Percentiles rank a stretch among this genome's conserved stretches.
phyloP scores from a whole-genome alignment of 306 rosid genomes.

The Cicer bijugum region DNA sequence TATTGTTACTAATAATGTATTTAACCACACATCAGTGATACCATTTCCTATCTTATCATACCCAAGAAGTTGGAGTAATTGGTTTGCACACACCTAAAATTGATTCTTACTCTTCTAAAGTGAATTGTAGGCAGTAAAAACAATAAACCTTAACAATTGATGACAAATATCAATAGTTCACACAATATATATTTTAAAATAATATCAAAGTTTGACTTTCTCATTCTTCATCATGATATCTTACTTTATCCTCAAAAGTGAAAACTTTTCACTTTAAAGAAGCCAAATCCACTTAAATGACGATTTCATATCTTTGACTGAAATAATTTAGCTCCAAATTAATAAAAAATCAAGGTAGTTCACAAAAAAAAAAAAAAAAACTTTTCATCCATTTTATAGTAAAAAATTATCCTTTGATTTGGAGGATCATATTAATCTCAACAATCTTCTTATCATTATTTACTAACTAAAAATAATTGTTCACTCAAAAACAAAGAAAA shows the following conservation, averaged over 20 bases:
- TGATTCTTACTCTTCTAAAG: background rate
- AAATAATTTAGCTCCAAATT: conserved; percentile 6
- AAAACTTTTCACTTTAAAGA: background rate
- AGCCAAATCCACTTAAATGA: background rate
- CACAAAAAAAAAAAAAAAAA: background rate
- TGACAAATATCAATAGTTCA: no score
- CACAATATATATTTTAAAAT: background rate
- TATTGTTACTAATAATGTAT: background rate
- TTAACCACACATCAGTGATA: conserved; percentile 9
- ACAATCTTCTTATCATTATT: background rate
- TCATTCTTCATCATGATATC: background rate
- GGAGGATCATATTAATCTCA: background rate
- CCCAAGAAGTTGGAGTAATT: background rate
- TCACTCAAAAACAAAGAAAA: background rate
- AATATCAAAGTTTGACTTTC: background rate
- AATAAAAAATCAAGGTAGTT: background rate
- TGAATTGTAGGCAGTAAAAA: background rate
- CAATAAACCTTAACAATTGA: no score
- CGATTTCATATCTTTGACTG: background rate
- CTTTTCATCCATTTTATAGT: background rate
- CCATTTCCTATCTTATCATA: background rate
- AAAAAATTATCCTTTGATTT: background rate
- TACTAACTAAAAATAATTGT: background rate
- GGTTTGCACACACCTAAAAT: background rate
- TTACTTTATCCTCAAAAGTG: background rate